Evolutionary conservation across 805 yeast genomes (phyloP), one percentile per base, ranked within the genome.

Genomic region (Komagataella ulmi): DNA sequence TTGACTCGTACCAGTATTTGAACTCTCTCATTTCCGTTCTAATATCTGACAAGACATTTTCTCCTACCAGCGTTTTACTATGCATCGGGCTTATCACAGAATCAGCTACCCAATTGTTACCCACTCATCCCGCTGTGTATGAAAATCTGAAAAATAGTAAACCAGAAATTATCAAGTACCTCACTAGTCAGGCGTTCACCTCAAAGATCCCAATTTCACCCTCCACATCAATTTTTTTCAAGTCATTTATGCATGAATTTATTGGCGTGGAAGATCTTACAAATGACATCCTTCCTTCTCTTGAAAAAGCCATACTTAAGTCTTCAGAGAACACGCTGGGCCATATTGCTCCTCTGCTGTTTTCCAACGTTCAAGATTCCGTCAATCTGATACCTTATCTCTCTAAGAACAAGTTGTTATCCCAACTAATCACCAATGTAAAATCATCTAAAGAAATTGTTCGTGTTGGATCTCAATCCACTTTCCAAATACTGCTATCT

Each of bases 231-330:
- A 54, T 55, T n/a, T 55, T 63, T 18, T 69, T 81, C 49, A 71
- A 70, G n/a, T 63, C 66, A 6, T 77, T 79, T 56, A 62, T 80
- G 21, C 58, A 61, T 17, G 73, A 73, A 43, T 74, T 69, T 55
- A 59, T 81, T 14, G 57, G 65, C 7, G 65, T 67, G 17, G 70
- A 65, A 0, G 61, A 65, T 3, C 70, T 81, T 50, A 63, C 61
- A 18, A 55, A 65, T 1, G 50, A 56, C 6, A 59, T 85, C 17
- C 65, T 80, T 6, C 88, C 95, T 1, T 73, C 76, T 17, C 59
- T 90, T 49, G 90, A 86, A 59, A 88, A 85, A 61, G 77, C 90
- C 1, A 71, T 84, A 49, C 70, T 90, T 56, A 77, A 96, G 63
- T 79, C 95, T 2, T 83, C 96, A 0, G 97, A 88, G 60, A 64